Evolutionary conservation across 768 basidiomycete genomes (phyloP).

Genomic region (Hydnum rufescens): DNA sequence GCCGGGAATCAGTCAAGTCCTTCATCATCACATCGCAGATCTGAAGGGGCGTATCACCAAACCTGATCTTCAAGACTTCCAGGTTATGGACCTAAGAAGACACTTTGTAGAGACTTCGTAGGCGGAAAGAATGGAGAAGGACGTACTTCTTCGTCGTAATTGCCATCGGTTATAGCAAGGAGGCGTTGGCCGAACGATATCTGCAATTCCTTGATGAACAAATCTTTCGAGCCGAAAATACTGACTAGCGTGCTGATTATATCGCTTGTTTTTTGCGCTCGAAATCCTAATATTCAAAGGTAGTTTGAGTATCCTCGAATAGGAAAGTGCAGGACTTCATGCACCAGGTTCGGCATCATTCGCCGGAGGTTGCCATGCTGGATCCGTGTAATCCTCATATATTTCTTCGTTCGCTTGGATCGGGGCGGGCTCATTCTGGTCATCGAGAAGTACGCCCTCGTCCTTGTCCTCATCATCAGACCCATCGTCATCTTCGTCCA

Average conservation of each 20-base stretch:
- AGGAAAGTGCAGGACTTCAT: slow-evolving; percentile 8
- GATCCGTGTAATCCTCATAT: slow-evolving; percentile 72
- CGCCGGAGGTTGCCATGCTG: slow-evolving; percentile 91
- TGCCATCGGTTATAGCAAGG: slow-evolving; percentile 60
- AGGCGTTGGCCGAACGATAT: slow-evolving; percentile 75
- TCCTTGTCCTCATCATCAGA: slow-evolving; percentile 17
- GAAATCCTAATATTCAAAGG: slow-evolving; percentile 43
- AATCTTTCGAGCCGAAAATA: slow-evolving; percentile 92
- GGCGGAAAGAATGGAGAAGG: slow-evolving; percentile 1
- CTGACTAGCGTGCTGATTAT: slow-evolving; percentile 91
- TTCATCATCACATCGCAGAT: slow-evolving; percentile 97
- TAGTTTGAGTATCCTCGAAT: background rate
- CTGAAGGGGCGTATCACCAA: slow-evolving; percentile 82
- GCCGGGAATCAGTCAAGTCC: slow-evolving; percentile 88
- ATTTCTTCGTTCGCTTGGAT: slow-evolving; percentile 43
- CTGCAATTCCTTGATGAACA: slow-evolving; percentile 92
- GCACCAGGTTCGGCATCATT: slow-evolving; percentile 87
- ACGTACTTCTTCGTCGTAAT: slow-evolving; percentile 46
- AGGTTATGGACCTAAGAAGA: slow-evolving; percentile 62
- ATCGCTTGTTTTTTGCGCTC: slow-evolving; percentile 78
- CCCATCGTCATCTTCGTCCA: slow-evolving; percentile 69
- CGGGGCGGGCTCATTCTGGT: slow-evolving; percentile 21
- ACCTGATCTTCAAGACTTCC: slow-evolving; percentile 86
- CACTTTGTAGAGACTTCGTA: background rate
- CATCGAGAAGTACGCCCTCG: slow-evolving; percentile 7